These are phyloP conservation scores for Hymenotorrendiella dingleyae DNA, from an alignment of 2,329 filamentous ascomycete genomes.

Conservation along the genomic window DNA sequence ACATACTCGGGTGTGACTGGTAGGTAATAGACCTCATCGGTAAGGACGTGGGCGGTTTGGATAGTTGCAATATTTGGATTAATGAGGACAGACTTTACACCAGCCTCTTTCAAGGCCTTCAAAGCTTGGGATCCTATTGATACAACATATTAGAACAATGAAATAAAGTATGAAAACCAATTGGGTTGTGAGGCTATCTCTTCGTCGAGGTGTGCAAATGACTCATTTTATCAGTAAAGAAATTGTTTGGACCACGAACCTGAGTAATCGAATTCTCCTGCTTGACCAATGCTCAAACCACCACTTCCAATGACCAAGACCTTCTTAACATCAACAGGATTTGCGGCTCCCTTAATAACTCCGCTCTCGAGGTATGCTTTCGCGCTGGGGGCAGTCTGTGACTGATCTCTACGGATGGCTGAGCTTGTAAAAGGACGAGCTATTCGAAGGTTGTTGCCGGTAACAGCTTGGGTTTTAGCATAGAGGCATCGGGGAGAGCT, in stretches of 20 bases:
- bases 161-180: background rate
- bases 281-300: conserved; percentile 93
- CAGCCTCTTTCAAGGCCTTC: conserved; percentile 94
- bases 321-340: conserved; percentile 89
- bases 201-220: too few species aligned
- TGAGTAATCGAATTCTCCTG: conserved; percentile 98
- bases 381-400: conserved; percentile 69
- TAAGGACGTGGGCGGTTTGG: conserved; percentile 92
- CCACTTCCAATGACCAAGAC: conserved; percentile 94
- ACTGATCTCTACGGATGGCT: conserved; percentile 23
- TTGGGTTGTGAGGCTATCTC: background rate
- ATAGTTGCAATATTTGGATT: conserved; percentile 99
- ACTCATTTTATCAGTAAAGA: conserved; percentile 19
- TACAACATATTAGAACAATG: conserved; percentile 15
- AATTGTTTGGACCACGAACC: conserved; percentile 45
- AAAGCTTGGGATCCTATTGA: conserved; percentile 81
- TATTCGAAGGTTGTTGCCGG: conserved; percentile 22
- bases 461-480: conserved; percentile 17
- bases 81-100: conserved; percentile 84
- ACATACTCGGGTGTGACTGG: conserved; percentile 98
- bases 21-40: conserved; percentile 96
- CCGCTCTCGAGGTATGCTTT: conserved; percentile 88
- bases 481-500: conserved; percentile 20
- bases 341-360: conserved; percentile 67
- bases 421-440: conserved; percentile 29